Base-by-base conservation (phyloP, 306 rosid genomes). In the Begonia fuchsioides region DNA sequence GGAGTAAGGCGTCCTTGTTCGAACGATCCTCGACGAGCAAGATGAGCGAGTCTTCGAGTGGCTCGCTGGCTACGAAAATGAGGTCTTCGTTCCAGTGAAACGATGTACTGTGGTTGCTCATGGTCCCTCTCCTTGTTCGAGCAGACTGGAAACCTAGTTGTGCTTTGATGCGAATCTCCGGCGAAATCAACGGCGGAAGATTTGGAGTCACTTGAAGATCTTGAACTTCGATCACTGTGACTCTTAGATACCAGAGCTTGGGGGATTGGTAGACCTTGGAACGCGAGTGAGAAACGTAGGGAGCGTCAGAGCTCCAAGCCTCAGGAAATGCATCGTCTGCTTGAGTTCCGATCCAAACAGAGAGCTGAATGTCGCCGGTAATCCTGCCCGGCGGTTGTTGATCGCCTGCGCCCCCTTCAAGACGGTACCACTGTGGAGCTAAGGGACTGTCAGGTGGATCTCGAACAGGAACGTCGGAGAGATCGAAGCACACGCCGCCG, bases 41-140 rank as follows among this genome's bases (percentile, higher is more conserved):
- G 18, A 81, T 51, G 48, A 90, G 60, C 5, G 87, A 72, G 39
- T 90, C 95, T 48, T 90, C 98, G 7, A 90, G 75, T 16, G 95
- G 98, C 74, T 90, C 98, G 1, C 94, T 72, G 17, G 95, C 92
- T 0, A 85, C 94, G 68, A 90, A 81, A 11, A 81, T 65, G 19
- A 90, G 84, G 69, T 90, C 95, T 55, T 90, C 95, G 60, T 72
- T 69, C 92, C 93, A 90, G 68, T 68, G 87, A 54, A 81, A 75
- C 44, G 98, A 81, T 39, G 75, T 60, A 64, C 81, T 66, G 26
- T 77, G 86, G 44, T 84, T 81, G 71, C 72, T 88, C 98, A 90
- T 90, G 16, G 51, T 67, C 3, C 87, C 98, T 59, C 95, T 68
- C 52, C 94, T 65, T 1, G 85, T 90, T 32, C 94, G 49, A 20